Evolutionary conservation across 2,329 filamentous ascomycete species (phyloP).

Genomic region (Venturiaceae sp.): DNA sequence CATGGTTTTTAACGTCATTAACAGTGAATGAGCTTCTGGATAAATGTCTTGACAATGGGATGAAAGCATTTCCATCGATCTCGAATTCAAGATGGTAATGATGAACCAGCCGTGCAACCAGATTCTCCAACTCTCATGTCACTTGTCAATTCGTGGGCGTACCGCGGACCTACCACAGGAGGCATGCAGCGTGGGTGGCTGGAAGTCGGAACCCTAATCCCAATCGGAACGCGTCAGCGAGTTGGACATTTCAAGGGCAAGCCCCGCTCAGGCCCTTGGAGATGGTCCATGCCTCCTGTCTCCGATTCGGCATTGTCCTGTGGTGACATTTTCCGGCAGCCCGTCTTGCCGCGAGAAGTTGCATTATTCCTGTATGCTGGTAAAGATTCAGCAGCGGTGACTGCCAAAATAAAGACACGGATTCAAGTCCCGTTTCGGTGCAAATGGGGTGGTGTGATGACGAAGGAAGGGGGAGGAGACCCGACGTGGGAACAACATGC

Average conservation of each 20-base stretch:
- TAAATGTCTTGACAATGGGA: too few relatives aligned
- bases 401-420: background rate
- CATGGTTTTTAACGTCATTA: too few relatives aligned
- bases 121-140: background rate
- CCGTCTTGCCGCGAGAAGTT: background rate
- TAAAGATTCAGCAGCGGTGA: background rate
- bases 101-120: too few relatives aligned
- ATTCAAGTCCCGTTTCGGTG: background rate
- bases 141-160: background rate
- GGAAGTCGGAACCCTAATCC: background rate
- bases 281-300: background rate
- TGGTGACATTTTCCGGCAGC: background rate
- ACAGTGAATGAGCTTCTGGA: too few relatives aligned
- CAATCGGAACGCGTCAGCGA: conserved; percentile 1
- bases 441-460: background rate
- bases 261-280: background rate
- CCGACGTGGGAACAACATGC: background rate
- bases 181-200: background rate
- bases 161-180: background rate
- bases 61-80: too few relatives aligned
- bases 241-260: background rate
- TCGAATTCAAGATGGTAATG: too few relatives aligned
- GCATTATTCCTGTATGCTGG: background rate
- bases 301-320: background rate
- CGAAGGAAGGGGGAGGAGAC: background rate